Percentiles rank a stretch among this genome's conserved stretches.
Conservation (phyloP, 495 filamentous ascomycete species). For the Amniculicola lignicola region DNA sequence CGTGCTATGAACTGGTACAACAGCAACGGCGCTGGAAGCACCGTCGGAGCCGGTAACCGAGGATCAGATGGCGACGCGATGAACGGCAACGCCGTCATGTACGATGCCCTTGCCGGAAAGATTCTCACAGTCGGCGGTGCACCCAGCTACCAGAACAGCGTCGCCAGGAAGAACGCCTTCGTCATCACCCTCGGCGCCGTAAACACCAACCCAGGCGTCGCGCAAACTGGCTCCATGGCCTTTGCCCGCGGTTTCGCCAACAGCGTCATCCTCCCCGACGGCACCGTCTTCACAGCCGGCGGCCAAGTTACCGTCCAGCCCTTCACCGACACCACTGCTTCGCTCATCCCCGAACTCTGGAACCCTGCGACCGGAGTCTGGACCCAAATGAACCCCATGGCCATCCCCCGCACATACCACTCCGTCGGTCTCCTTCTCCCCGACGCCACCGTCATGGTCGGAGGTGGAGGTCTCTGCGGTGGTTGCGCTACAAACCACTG, state of each 20-base stretch:
- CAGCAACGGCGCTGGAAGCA: slow-evolving; percentile 44
- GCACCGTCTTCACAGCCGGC: slow-evolving; percentile 55
- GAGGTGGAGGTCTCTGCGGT: slow-evolving; percentile 57
- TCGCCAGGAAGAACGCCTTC: slow-evolving; percentile 46
- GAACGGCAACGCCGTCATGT: slow-evolving; percentile 55
- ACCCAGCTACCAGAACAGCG: slow-evolving; percentile 45
- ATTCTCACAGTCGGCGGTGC: slow-evolving; percentile 55
- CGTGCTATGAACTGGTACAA: slow-evolving; percentile 58
- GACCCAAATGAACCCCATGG: slow-evolving; percentile 43
- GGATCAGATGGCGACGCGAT: slow-evolving; percentile 50
- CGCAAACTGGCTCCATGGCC: slow-evolving; percentile 45
- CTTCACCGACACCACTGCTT: slow-evolving; percentile 51
- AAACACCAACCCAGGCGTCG: slow-evolving; percentile 32
- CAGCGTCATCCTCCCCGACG: slow-evolving; percentile 55
- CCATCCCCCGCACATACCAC: slow-evolving; percentile 56
- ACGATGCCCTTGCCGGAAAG: slow-evolving; percentile 53
- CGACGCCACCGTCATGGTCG: slow-evolving; percentile 54
- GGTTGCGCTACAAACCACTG: slow-evolving; percentile 55
- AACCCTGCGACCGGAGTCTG: slow-evolving; percentile 46
- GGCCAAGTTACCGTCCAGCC: slow-evolving; percentile 49
- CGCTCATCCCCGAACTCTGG: slow-evolving; percentile 51
- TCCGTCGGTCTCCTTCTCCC: slow-evolving; percentile 54
- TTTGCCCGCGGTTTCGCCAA: slow-evolving; percentile 52
- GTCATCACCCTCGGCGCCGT: slow-evolving; percentile 49
- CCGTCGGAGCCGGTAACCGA: slow-evolving; percentile 40